Conservation (phyloP, 2,329 filamentous ascomycete species). For the Emmonsiellopsis sp. region DNA sequence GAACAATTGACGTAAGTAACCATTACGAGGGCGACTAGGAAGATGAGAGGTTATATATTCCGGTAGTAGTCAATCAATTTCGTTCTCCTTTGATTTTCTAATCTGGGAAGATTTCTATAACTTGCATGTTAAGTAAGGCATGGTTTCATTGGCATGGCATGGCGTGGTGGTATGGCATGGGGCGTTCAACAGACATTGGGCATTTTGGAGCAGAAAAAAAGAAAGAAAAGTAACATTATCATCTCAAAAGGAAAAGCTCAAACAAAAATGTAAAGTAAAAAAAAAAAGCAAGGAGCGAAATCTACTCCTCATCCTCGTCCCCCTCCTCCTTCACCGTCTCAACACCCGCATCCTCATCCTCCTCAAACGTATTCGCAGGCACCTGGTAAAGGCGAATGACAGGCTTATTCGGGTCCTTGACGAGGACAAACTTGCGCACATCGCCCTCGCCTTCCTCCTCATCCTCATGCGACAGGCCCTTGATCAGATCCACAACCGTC, state of each 20-base stretch:
- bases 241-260: background rate
- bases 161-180: no score
- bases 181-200: no score
- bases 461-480: constrained; percentile 25
- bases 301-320: constrained; percentile 45
- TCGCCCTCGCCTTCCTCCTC: constrained; percentile 25
- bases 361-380: constrained; percentile 78
- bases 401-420: constrained; percentile 92
- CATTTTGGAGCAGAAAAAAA: constrained; percentile 6
- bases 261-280: constrained; percentile 2
- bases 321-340: constrained; percentile 46
- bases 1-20: no score
- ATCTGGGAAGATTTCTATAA: no score
- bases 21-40: no score
- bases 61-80: no score
- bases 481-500: constrained; percentile 81
- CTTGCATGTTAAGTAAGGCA: no score
- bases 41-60: no score
- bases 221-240: constrained; percentile 4
- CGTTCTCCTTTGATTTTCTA: no score
- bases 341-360: constrained; percentile 60
- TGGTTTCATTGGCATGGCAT: no score
- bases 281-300: constrained; percentile 16
- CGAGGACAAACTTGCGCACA: constrained; percentile 43
- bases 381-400: constrained; percentile 90